Evolutionary conservation across 2,329 filamentous ascomycete species (phyloP).

Genomic region (Fusarium sp.): DNA sequence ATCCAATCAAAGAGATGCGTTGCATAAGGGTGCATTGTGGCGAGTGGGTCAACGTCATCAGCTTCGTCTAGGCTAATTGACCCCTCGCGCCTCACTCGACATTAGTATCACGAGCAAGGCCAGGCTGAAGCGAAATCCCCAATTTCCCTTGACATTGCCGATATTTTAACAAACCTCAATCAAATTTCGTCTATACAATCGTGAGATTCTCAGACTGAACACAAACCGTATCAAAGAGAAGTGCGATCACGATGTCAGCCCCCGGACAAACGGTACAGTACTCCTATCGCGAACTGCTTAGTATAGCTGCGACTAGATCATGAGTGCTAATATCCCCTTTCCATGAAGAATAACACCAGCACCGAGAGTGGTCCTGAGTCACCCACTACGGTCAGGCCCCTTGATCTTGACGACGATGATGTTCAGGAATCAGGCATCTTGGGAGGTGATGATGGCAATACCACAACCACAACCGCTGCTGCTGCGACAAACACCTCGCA

Average conservation of each 20-base stretch:
- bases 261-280: constrained; percentile 58
- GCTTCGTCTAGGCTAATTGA: constrained; percentile 48
- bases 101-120: constrained; percentile 46
- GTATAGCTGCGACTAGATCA: constrained; percentile 24
- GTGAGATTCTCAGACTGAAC: constrained; percentile 1
- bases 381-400: constrained; percentile 72
- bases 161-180: constrained; percentile 16
- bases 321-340: constrained; percentile 39
- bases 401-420: constrained; percentile 78
- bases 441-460: constrained; percentile 56
- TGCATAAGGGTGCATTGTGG: constrained; percentile 37
- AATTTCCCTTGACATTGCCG: constrained; percentile 40
- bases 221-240: constrained; percentile 10
- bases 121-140: constrained; percentile 47
- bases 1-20: constrained; percentile 23
- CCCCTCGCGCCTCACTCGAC: constrained; percentile 50
- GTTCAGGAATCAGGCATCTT: constrained; percentile 69
- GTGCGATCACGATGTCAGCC: constrained; percentile 54
- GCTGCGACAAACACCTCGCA: constrained; percentile 45
- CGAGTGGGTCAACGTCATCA: constrained; percentile 56
- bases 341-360: constrained; percentile 58
- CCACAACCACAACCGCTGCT: constrained; percentile 41
- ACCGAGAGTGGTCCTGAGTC: constrained; percentile 66
- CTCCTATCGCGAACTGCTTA: constrained; percentile 17
- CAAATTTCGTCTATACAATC: constrained; percentile 16